Conservation (phyloP, 805 yeast species). For the Brettanomyces sp. region DNA sequence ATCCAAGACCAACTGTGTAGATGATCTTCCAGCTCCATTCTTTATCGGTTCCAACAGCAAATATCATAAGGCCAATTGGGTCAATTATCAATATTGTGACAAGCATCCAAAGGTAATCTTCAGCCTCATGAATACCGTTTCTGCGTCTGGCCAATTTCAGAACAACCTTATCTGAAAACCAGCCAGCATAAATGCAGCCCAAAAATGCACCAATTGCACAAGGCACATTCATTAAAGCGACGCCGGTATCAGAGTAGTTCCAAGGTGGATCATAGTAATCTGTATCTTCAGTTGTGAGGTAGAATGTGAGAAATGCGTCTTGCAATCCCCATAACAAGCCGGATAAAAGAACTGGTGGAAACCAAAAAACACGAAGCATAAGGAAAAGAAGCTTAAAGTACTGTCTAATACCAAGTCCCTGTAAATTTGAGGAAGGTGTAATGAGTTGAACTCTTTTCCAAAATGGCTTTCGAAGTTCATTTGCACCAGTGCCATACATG, state of each 20-base stretch:
- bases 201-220: slow-evolving; percentile 55
- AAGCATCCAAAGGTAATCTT: slow-evolving; percentile 50
- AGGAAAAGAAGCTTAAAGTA: slow-evolving; percentile 42
- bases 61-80: slow-evolving; percentile 53
- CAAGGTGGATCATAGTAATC: slow-evolving; percentile 58
- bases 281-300: slow-evolving; percentile 65
- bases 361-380: slow-evolving; percentile 47
- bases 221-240: slow-evolving; percentile 71
- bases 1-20: slow-evolving; percentile 48
- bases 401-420: slow-evolving; percentile 60
- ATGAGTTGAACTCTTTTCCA: slow-evolving; percentile 38
- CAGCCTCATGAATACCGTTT: slow-evolving; percentile 57
- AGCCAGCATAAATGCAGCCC: slow-evolving; percentile 60
- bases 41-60: slow-evolving; percentile 57
- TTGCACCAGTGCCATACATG: slow-evolving; percentile 27
- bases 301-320: slow-evolving; percentile 67
- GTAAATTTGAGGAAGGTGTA: slow-evolving; percentile 49
- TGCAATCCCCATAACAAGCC: slow-evolving; percentile 78
- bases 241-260: slow-evolving; percentile 54
- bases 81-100: slow-evolving; percentile 47
- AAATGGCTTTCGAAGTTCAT: slow-evolving; percentile 33
- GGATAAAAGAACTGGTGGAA: slow-evolving; percentile 57
- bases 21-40: slow-evolving; percentile 44
- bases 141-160: slow-evolving; percentile 52
- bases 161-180: slow-evolving; percentile 50